Evolutionary conservation across 1,284 basidiomycete genomes (phyloP), one percentile per base, ranked within the genome.

Genomic region (Paramarasmius palmivorus): DNA sequence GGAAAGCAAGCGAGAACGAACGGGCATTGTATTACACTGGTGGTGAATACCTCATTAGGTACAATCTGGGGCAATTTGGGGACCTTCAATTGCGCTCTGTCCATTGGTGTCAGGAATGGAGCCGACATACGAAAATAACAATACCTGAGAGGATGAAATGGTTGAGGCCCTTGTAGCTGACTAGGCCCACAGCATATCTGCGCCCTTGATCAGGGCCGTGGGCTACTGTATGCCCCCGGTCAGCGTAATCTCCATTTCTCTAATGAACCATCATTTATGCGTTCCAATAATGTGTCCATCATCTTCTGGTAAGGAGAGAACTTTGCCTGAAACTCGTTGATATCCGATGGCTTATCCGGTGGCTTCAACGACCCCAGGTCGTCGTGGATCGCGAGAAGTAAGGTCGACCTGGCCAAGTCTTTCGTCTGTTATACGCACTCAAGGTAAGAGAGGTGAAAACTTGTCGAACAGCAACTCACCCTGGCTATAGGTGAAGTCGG

Each of bases 301-400:
- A 66, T 54, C 23, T 58, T 59, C 29, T 57, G 47, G 54, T 63
- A 65, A 1, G 60, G 54, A 9, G 52, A 49, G 40, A 65, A 66
- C 57, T 65, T 55, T 9, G 53, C 49, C 15, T 52, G 42, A 46
- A 65, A 65, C 38, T 64, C 62, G 20, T 56, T 53, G 15, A 61
- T 51, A 23, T 45, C 58, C 15, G 45, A 50, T 12, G 64, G 65
- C 10, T 49, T 45, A 12, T 15, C n/a, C 9, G 40, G 44, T 4
- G 50, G 38, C 20, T 20, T 32, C 19, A 39, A 53, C 38, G 15
- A 63, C 59, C 19, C 53, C 22, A n/a, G 62, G 56, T 12, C 59
- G 59, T 25, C 53, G 55, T 29, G 25, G 8, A 37, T 50, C 17
- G 34, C 36, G 38, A 50, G 37, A 10, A 32, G 37, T 38, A 40